Base-by-base conservation (phyloP, 441 rosid species). In the Flueggea neowawraea region DNA sequence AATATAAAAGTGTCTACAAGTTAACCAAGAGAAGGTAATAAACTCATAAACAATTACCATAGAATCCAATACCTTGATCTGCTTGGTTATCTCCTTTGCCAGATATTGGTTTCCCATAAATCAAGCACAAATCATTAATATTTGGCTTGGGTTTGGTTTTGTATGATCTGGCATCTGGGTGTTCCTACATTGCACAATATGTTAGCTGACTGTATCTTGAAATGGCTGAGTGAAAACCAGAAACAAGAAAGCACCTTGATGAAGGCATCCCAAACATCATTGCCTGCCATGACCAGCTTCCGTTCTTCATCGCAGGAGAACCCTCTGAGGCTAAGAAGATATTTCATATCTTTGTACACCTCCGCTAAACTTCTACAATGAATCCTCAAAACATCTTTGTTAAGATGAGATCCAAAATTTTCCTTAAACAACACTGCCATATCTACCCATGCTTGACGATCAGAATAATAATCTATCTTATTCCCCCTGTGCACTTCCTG, bases 121-220 rank as follows among this genome's bases (percentile, higher is more conserved):
- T 81, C 81, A 84, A 74, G 73, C 71, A 70, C 81, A 79, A 75
- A 36, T 77, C 84, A 73, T 76, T 57, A 55, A 75, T 78, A 64
- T 72, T 72, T 64, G 80, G 83, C 64, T 63, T 22, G 28, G 28
- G 28, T 59, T 68, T 67, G 55, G 54, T 58, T 66, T 59, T 60
- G 57, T 68, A 81, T 31, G 81, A 64, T 57, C 61, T 59, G 36
- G 62, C 64, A 70, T 70, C 70, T 61, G 80, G 81, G 67, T 79
- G 69, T 71, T 74, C 86, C 89, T 84, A 72, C 71, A 81, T 39
- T 51, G 54, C 36, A 57, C 63, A 52, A 59, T 11, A 57, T 52
- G 73, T 79, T 64, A 79, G 66, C 56, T 64, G 60, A 32, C 50
- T 52, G 7, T 15, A 47, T 65, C 43, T 56, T 68, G 44, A 57